Evolutionary conservation across 139 green algal genomes (phyloP), one percentile per base, ranked within the genome.

Genomic region (Limnomonas spitsbergensis): DNA sequence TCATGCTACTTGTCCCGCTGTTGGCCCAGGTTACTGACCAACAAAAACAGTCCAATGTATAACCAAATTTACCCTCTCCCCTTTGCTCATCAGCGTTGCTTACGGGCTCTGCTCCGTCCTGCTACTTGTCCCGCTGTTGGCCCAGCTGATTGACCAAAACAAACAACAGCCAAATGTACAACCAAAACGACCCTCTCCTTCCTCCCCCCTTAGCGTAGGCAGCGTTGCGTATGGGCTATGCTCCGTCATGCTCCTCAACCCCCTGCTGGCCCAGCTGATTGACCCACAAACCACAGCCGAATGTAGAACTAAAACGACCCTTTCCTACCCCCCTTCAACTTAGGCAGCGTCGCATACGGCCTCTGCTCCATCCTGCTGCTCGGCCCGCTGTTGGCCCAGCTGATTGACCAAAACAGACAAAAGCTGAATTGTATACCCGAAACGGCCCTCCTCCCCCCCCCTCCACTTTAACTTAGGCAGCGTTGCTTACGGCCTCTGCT

Each of bases 1-100:
- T 89, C 75, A 81, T 94, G 53, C 40, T 88, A 0, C 27, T 90
- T 7, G 86, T 81, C 0, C 90, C 90, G 1, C 75, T 92, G 53
- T 4, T 78, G 37, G 69, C 72, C 6, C 29, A 29, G 2, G 40
- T 38, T 27, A 66, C 67, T n/a, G n/a, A n/a, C n/a, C n/a, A 39
- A n/a, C n/a, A n/a, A n/a, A 42, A n/a, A n/a, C n/a, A n/a, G n/a
- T n/a, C n/a, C n/a, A n/a, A n/a, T n/a, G n/a, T n/a, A n/a, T n/a
- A n/a, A n/a, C 54, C n/a, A n/a, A n/a, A n/a, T n/a, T n/a, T n/a
- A n/a, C n/a, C n/a, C n/a, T n/a, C n/a, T n/a, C n/a, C n/a, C n/a
- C n/a, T n/a, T n/a, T n/a, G n/a, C 14, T 40, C 66, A 52, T 47
- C 26, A 66, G 53, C 56, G 71, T 82, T 2, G 56, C 56, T n/a